Evolutionary conservation across 164 flowering plant genomes (phyloP), one percentile per base, ranked within the genome.

Genomic region (Houttuynia cordata): DNA sequence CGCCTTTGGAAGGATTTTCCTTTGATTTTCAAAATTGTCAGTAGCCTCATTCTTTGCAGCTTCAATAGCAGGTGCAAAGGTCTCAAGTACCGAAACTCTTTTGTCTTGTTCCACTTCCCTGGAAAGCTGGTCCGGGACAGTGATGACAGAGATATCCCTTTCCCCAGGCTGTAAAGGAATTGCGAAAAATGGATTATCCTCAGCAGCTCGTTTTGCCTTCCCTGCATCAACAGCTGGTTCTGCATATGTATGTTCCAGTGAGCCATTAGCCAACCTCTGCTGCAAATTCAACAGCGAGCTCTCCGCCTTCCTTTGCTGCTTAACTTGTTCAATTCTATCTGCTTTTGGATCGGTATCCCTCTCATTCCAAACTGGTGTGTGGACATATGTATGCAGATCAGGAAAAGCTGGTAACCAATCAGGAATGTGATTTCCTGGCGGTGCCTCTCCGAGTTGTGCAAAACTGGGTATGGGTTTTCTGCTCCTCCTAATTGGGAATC

Each of bases 391-490:
- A 65, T 93, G 96, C 0, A 83, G 83, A 76, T 93, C 97, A 51
- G 99, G 99, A 50, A 93, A 80, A 22, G 91, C 95, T 8, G 99
- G 99, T 73, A 94, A 72, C 99, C 99, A 94, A 57, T 71, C 58
- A 3, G 95, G 96, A 7, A 91, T 74, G 69, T 91, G 89, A 64
- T 82, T 81, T 13, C 74, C 77, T 54, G 65, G 68, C 5, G 95
- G 93, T 0, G 66, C 67, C 64, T 94, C 97, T 49, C 80, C 87
- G 62, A 94, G 78, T 54, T 80, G 79, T 6, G 54, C 58, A 68
- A 88, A 94, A 71, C 95, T 88, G 0, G 95, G 93, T 10, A 76
- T 76, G 24, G 59, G 18, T 22, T 59, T 78, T 54, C 67, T 25
- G 39, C 67, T 60, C 67, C 69, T 77, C 7, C 68, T n/a, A 24